Conservation (phyloP, 371 early-diverging fungal genomes). For the Haplosporangium sp. region DNA sequence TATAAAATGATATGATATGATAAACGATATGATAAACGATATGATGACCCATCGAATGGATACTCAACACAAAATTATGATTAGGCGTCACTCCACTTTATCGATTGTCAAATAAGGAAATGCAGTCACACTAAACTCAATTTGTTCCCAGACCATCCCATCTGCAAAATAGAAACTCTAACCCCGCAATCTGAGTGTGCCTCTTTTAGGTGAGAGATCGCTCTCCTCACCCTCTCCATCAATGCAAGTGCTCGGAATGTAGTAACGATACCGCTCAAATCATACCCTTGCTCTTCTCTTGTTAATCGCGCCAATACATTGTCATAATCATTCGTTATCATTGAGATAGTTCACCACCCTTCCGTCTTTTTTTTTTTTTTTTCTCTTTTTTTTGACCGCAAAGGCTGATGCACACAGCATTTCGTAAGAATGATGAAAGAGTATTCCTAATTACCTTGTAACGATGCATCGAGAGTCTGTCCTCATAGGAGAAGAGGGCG, state of each 20-base stretch:
- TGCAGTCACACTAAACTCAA: constrained; percentile 8
- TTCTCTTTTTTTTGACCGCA: not conserved
- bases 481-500: constrained; percentile 91
- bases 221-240: not conserved
- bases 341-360: not conserved
- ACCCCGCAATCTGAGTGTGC: constrained; percentile 46
- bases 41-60: constrained; percentile 13
- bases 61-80: not conserved
- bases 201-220: constrained; percentile 14
- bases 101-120: not conserved
- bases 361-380: too few species aligned
- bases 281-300: too few species aligned
- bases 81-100: not conserved
- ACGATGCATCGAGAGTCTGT: constrained; percentile 93
- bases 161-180: constrained; percentile 29
- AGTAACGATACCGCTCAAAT: too few species aligned
- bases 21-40: constrained; percentile 2
- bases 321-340: not conserved
- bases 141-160: not conserved
- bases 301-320: too few species aligned
- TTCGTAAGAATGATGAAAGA: too few species aligned
- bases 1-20: not conserved
- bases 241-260: not conserved
- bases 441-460: constrained; percentile 73
- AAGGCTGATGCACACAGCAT: too few species aligned